A percentile compares a stretch with the other conserved stretches of the same genome.
phyloP scores from a whole-genome alignment of 2,329 filamentous ascomycete species.

The Drechslerella coelobrocha region DNA sequence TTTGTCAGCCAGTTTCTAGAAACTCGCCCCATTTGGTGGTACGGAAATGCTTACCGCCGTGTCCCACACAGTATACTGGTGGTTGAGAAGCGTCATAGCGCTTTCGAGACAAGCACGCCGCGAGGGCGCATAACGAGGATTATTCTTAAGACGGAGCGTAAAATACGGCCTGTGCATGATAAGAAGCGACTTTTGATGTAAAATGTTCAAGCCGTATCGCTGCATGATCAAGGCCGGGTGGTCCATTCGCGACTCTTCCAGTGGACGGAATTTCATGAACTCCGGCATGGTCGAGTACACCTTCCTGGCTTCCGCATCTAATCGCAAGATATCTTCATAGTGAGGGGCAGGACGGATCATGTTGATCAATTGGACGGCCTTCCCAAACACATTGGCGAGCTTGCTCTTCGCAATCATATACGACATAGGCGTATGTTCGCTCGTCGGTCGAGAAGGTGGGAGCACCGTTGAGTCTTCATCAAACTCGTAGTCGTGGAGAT shows the following conservation, averaged over 20 bases:
- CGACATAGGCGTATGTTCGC: conserved; percentile 76
- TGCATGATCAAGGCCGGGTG: conserved; percentile 75
- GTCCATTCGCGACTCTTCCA: conserved; percentile 77
- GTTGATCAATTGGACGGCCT: conserved; percentile 72
- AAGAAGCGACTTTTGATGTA: conserved; percentile 88
- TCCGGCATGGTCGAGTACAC: conserved; percentile 74
- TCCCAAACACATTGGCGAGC: conserved; percentile 72
- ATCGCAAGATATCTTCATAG: conserved; percentile 71
- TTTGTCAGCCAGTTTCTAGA: conserved; percentile 71
- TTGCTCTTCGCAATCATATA: conserved; percentile 79
- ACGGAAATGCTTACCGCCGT: conserved; percentile 83
- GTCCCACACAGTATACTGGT: conserved; percentile 77
- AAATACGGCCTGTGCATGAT: conserved; percentile 89
- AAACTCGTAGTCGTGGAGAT: conserved; percentile 82
- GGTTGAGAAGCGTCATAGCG: conserved; percentile 78
- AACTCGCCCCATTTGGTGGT: conserved; percentile 83
- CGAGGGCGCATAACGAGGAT: conserved; percentile 82
- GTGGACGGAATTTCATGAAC: conserved; percentile 75
- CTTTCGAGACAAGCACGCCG: conserved; percentile 84
- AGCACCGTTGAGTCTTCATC: conserved; percentile 71
- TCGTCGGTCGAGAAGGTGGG: conserved; percentile 71
- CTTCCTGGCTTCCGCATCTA: conserved; percentile 69
- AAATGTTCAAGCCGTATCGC: conserved; percentile 79
- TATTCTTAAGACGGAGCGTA: conserved; percentile 72
- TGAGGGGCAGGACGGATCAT: conserved; percentile 56